Evolutionary conservation across 257 asterid genomes (phyloP), one percentile per base, ranked within the genome.

Genomic region (Pogostemon cablin): DNA sequence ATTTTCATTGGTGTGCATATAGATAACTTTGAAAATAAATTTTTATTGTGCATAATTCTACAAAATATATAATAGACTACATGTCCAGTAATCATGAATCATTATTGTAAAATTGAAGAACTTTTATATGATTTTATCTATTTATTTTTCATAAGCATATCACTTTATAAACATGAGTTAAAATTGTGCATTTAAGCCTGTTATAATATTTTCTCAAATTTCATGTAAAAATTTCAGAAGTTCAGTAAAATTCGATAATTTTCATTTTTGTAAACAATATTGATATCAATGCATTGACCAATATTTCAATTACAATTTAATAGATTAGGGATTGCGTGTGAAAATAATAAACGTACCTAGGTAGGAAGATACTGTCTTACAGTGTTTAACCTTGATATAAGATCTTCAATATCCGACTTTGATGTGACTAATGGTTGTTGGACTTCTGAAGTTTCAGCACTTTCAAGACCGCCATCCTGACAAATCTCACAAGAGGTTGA

Each of bases 321-420:
- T 9, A 54, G 63, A 41, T 15, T 15, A 43, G 35, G 32, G 37
- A 62, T 37, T 42, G 15, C 8, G 1, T 53, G 55, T 10, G 47
- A 17, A 57, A 60, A 25, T 53, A 56, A 12, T 63, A 69, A 77
- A 58, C 42, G 64, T 75, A 89, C 93, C 91, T 86, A 85, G 47
- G 84, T 72, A 5, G 81, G 72, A 68, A 86, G 90, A 67, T 80
- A 84, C 57, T 77, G 80, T 75, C 82, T 79, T n/a, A 67, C 83
- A 77, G 93, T 71, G 76, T 78, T 60, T 55, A 80, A 74, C 80
- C 93, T 85, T 67, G 85, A 72, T 20, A 78, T 70, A 42, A 86
- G 91, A 79, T 83, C 86, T 65, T 85, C 87, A 50, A 80, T 55
- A 75, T 85, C 91, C 54, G 82, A 73, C 74, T 77, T 83, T 71